Conservation (phyloP, 441 rosid species). For the Omphalea diandra region DNA sequence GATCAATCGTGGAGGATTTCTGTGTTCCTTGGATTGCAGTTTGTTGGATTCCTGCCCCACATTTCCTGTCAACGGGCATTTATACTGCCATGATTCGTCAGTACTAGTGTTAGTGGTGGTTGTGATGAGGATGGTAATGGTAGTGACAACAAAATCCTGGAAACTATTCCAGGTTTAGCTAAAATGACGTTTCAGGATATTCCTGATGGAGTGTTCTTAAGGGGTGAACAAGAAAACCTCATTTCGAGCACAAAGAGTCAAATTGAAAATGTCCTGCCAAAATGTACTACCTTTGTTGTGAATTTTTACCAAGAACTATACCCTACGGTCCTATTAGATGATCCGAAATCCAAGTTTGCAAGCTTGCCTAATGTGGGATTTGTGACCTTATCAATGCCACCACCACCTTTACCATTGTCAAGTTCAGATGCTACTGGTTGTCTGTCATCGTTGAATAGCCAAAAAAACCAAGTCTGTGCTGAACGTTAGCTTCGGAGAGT, state of each 20-base stretch:
- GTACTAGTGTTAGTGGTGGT: neutral
- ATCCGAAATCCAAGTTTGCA: constrained; percentile 9
- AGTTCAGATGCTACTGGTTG: neutral
- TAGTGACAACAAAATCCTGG: neutral
- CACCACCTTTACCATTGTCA: no score
- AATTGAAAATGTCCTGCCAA: constrained; percentile 21
- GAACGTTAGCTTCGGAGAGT: neutral
- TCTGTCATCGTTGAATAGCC: constrained; percentile 10
- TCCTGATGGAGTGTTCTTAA: constrained; percentile 24
- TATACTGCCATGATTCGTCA: constrained; percentile 34
- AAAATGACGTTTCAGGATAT: constrained; percentile 28
- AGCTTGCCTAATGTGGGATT: neutral
- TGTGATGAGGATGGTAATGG: no score
- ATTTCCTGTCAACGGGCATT: constrained; percentile 41
- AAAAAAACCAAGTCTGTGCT: neutral
- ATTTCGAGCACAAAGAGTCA: constrained; percentile 27
- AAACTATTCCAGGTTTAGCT: constrained; percentile 29
- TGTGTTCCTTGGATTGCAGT: constrained; percentile 46
- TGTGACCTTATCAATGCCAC: neutral
- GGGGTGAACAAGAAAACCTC: constrained; percentile 7
- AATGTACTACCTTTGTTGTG: no score
- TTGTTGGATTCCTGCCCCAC: constrained; percentile 43
- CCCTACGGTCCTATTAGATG: neutral
- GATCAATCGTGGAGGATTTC: constrained; percentile 37
- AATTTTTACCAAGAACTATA: constrained; percentile 11